These are phyloP conservation scores for Tephrocybe rancida DNA, from an alignment of 768 basidiomycete species.

Conservation along the genomic window DNA sequence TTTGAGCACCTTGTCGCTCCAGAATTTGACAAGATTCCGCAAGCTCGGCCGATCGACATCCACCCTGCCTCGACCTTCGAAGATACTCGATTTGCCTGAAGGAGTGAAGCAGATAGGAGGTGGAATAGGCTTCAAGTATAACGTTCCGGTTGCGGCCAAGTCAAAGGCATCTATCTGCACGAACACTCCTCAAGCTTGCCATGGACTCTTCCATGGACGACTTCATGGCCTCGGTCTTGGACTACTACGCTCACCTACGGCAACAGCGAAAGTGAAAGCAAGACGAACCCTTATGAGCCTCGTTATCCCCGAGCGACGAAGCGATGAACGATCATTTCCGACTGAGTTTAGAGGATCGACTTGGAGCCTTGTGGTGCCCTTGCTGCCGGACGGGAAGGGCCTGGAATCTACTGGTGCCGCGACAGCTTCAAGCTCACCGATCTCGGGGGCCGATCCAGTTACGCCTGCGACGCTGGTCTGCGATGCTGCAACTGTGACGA, in stretches of 20 bases:
- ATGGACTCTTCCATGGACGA: slow-evolving; percentile 15
- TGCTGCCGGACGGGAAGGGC: background rate
- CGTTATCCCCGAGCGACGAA: background rate
- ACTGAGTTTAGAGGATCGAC: slow-evolving; percentile 15
- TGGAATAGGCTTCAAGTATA: slow-evolving; percentile 55
- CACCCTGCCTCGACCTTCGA: slow-evolving; percentile 15
- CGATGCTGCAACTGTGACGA: background rate
- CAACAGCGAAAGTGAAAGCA: slow-evolving; percentile 14
- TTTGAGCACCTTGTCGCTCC: slow-evolving; percentile 33
- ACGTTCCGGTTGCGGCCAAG: slow-evolving; percentile 28
- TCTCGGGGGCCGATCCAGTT: slow-evolving; percentile 6
- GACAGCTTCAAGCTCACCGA: slow-evolving; percentile 5
- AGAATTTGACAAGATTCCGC: slow-evolving; percentile 38
- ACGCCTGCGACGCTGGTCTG: slow-evolving; percentile 9
- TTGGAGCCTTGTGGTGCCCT: slow-evolving; percentile 17
- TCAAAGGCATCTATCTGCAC: slow-evolving; percentile 25
- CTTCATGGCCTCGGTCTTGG: slow-evolving; percentile 15
- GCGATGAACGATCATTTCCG: slow-evolving; percentile 4
- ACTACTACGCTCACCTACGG: slow-evolving; percentile 13
- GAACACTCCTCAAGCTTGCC: slow-evolving; percentile 17
- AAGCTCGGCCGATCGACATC: slow-evolving; percentile 36
- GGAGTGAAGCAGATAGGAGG: slow-evolving; percentile 50
- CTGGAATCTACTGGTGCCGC: background rate
- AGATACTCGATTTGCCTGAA: slow-evolving; percentile 38
- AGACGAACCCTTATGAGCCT: slow-evolving; percentile 11